Percentiles rank a stretch among this genome's conserved stretches.
phyloP scores from a whole-genome alignment of 495 filamentous ascomycete genomes.

The Trichoderma parareesei region DNA sequence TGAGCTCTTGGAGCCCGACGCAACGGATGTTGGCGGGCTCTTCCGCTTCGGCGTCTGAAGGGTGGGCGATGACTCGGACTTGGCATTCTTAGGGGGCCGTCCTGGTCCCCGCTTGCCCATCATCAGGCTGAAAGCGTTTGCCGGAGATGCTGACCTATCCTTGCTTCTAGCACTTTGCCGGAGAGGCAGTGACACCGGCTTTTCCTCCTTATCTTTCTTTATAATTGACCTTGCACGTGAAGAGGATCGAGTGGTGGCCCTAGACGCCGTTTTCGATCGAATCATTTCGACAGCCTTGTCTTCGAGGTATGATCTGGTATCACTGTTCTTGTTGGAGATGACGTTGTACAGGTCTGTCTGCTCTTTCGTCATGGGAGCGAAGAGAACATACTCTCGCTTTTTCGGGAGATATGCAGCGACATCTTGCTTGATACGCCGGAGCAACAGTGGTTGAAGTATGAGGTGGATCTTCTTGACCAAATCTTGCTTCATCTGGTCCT shows the following conservation, averaged over 20 bases:
- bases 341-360: constrained; percentile 88
- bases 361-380: constrained; percentile 76
- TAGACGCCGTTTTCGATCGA: constrained; percentile 29
- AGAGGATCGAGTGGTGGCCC: constrained; percentile 21
- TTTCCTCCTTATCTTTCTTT: constrained; percentile 16
- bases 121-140: constrained; percentile 40
- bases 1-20: constrained; percentile 50
- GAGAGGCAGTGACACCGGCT: constrained; percentile 7
- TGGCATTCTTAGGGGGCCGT: constrained; percentile 15
- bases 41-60: constrained; percentile 32
- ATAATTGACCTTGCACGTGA: constrained; percentile 28
- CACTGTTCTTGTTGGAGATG: constrained; percentile 62
- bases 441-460: constrained; percentile 83
- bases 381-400: constrained; percentile 93
- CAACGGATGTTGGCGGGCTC: constrained; percentile 23
- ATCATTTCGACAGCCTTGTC: constrained; percentile 70
- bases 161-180: constrained; percentile 15
- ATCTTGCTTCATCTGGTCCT: constrained; percentile 70
- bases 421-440: constrained; percentile 85
- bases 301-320: constrained; percentile 73
- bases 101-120: constrained; percentile 34
- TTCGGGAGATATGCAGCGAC: constrained; percentile 84
- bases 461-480: constrained; percentile 84
- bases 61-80: not conserved
- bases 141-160: constrained; percentile 12